These are phyloP conservation scores for Podila clonocystis DNA, from an alignment of 192 early-diverging fungal genomes.

Conservation along the genomic window DNA sequence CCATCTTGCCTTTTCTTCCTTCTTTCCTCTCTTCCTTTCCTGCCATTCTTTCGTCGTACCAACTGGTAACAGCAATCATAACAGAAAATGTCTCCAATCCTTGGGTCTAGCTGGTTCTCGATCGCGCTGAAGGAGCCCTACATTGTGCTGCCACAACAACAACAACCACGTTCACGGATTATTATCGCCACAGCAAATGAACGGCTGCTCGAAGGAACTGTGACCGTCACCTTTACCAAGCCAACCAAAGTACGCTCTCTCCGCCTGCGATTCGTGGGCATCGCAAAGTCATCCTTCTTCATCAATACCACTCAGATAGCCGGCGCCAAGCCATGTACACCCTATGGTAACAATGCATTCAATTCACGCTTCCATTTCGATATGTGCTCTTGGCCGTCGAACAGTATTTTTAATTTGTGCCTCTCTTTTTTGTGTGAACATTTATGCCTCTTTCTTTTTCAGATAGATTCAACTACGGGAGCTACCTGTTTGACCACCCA, in stretches of 20 bases:
- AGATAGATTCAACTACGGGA: conserved; percentile 9
- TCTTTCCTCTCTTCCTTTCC: too few relatives aligned
- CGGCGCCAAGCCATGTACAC: conserved; percentile 3
- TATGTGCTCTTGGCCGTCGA: too few relatives aligned
- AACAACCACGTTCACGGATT: background rate
- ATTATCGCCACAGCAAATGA: background rate
- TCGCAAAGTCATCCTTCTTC: background rate
- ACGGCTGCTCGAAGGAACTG: conserved; percentile 1
- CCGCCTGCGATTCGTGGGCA: conserved; percentile 1
- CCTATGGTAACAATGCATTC: background rate
- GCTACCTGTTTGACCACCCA: background rate
- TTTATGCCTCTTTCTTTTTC: too few relatives aligned
- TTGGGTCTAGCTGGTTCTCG: background rate
- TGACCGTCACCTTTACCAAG: conserved; percentile 4
- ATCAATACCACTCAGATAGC: conserved; percentile 6
- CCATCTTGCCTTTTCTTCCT: too few relatives aligned
- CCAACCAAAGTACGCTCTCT: conserved; percentile 13
- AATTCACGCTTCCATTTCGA: too few relatives aligned
- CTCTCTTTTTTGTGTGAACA: too few relatives aligned
- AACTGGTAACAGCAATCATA: background rate
- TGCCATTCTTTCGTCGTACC: background rate
- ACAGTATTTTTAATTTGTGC: too few relatives aligned
- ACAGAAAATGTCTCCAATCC: background rate
- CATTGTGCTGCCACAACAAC: conserved; percentile 1
- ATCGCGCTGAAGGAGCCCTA: conserved; percentile 1